Base-by-base conservation (phyloP, 2,329 filamentous ascomycete genomes). In the Aspergillus nomiae region DNA sequence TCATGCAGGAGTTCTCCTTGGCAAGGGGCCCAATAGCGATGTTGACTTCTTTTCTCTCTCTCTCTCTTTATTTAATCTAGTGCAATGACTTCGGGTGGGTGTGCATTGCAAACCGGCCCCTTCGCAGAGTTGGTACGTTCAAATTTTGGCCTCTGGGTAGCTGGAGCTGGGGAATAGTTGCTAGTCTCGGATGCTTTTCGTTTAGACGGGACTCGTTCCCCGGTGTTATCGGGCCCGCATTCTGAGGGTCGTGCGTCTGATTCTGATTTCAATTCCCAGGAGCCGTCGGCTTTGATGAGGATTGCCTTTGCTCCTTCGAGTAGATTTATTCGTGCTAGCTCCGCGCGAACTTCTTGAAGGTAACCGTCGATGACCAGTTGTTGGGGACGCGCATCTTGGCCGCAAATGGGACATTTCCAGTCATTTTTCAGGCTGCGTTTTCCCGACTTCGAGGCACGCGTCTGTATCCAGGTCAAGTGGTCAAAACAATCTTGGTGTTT, bases 351-450 rank as follows among this genome's bases (percentile, higher is more conserved):
- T 0, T 85, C 78, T 14, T 83, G 73, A 51, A 97, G 81, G 73
- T 93, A 97, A 1, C 86, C 86, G 71, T 98, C 94, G 7, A 94
- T 81, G 2, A 87, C 76, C 1, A 98, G 84, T 64, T 81, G 86
- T 28, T 83, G 81, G 0, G 94, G 95, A 16, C 94, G 86, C 12
- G 91, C 92, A 75, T 97, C 94, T 36, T 80, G 81, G 30, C 83
- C 83, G 76, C 94, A 98, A 34, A 96, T 87, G 0, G 95, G 95
- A 70, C 95, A 99, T 66, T 86, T 90, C 93, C 94, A 97, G 58
- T 87, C 86, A 59, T 83, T 83, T 45, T 74, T 69, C 56, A 74
- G 58, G 26, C 69, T 65, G 28, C 77, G 74, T 64, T 83, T 84
- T 16, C 79, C 77, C 6, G 82, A 81, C 48, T 75, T 78, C 28